Base-by-base conservation (phyloP, 176 grass and related monocot genomes). In the Eleusine coracana region DNA sequence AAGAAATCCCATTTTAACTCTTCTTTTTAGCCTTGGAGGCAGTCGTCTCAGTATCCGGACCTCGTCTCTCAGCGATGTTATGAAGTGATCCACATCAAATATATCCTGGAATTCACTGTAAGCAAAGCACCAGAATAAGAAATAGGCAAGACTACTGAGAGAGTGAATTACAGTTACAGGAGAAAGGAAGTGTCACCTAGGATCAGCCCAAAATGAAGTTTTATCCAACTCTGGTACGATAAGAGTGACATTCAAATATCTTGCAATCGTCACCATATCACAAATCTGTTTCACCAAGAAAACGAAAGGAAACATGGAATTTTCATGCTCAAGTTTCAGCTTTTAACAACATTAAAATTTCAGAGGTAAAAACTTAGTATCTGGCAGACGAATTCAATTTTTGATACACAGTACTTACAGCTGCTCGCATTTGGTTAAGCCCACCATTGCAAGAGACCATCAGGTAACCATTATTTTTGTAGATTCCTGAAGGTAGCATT, bases 371-470 rank as follows among this genome's bases (percentile, higher is more conserved):
- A 49, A 25, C 25, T 25, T 25, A 25, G 45, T 34, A 25, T 31
- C 21, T 21, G 20, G 39, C 20, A 74, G 34, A 20, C 70, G 42
- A 40, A 72, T 67, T 83, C 5, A 79, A 55, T 79, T 68, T 65
- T 34, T 5, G 25, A 51, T 75, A 70, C 4, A 69, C 76, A 78
- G 58, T 56, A 68, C 86, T 86, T 88, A 98, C 95, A 66, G 92
- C 95, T 8, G 92, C 90, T 90, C 95, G 90, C 95, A 98, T 98
- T 82, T 97, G 94, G 82, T 97, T 97, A 52, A 97, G 94, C 25
- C 94, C 94, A 46, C 94, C 95, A 49, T 98, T 98, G 88, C 95
- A 98, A 63, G 95, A 98, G 41, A 98, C 88, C 95, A 95, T 86
- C 54, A 98, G 83, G 80, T 98, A 98, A 38, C 95, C 95, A 86